These are phyloP conservation scores for Russula ochroleuca DNA, from an alignment of 768 basidiomycete genomes.

Conservation along the genomic window DNA sequence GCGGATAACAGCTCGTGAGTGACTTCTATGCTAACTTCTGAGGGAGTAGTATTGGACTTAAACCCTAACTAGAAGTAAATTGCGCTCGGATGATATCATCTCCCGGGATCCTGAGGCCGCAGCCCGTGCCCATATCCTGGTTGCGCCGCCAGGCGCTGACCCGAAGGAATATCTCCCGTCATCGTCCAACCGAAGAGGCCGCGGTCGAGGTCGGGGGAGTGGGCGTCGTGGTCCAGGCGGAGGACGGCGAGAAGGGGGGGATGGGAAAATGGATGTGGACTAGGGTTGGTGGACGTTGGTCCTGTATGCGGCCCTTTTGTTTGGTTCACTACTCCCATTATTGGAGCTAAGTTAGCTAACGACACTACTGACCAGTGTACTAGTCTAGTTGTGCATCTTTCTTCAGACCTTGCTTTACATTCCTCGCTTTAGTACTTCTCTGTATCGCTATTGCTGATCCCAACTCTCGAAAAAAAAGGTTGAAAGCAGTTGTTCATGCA, in stretches of 20 bases:
- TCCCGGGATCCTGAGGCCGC: constrained; percentile 26
- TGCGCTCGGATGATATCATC: constrained; percentile 28
- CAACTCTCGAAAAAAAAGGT: neutral
- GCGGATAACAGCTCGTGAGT: constrained; percentile 25
- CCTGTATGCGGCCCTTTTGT: constrained; percentile 1
- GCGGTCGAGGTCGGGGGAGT: constrained; percentile 22
- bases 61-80: constrained; percentile 19
- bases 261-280: constrained; percentile 26
- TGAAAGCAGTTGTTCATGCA: constrained; percentile 19
- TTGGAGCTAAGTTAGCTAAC: constrained; percentile 5
- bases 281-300: neutral
- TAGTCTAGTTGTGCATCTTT: constrained; percentile 2
- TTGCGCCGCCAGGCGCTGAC: constrained; percentile 27
- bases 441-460: constrained; percentile 9
- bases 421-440: neutral
- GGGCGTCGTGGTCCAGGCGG: constrained; percentile 18
- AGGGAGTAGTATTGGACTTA: neutral
- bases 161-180: constrained; percentile 24
- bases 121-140: constrained; percentile 26
- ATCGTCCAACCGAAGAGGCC: constrained; percentile 12
- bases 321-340: constrained; percentile 2
- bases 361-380: constrained; percentile 14
- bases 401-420: neutral
- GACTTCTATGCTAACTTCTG: neutral
- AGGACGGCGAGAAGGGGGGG: constrained; percentile 19